Conservation (phyloP, 352 stramenopile genomes). For the Phytophthora sp. region DNA sequence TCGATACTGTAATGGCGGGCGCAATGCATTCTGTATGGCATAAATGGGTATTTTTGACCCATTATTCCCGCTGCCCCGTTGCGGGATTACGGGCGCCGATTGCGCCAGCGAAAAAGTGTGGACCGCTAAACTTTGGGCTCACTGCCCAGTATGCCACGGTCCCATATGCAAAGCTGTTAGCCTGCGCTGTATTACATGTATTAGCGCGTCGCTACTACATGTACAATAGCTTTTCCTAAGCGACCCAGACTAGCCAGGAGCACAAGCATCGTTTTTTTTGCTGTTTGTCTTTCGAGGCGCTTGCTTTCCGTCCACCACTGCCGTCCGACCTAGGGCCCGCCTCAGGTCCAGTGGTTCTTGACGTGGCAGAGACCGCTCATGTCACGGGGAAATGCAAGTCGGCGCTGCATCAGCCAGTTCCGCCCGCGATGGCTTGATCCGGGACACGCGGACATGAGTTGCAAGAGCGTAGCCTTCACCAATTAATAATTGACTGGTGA, state of each 20-base stretch:
- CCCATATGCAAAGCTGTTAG: too few species aligned
- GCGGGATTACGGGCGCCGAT: slow-evolving; percentile 14
- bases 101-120: slow-evolving; percentile 20
- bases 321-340: slow-evolving; percentile 22
- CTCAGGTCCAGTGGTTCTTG: slow-evolving; percentile 23
- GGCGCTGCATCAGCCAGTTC: slow-evolving; percentile 4
- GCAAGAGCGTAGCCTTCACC: not conserved
- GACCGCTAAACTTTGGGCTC: not conserved
- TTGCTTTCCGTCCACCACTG: not conserved
- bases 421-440: slow-evolving; percentile 20
- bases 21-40: not conserved
- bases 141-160: too few species aligned
- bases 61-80: not conserved
- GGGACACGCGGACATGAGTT: slow-evolving; percentile 1
- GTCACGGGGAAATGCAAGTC: not conserved
- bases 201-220: too few species aligned
- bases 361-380: slow-evolving; percentile 10
- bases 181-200: too few species aligned
- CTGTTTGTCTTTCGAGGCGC: slow-evolving; percentile 5
- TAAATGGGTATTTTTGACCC: not conserved
- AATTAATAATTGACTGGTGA: too few species aligned
- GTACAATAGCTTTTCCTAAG: too few species aligned
- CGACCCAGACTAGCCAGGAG: too few species aligned
- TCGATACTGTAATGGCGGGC: too few species aligned
- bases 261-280: not conserved